Percentiles rank a stretch among this genome's conserved stretches.
These are phyloP conservation scores for Sphaerostilbella broomeana DNA, from an alignment of 2,329 filamentous ascomycete genomes.

Conservation along the genomic window DNA sequence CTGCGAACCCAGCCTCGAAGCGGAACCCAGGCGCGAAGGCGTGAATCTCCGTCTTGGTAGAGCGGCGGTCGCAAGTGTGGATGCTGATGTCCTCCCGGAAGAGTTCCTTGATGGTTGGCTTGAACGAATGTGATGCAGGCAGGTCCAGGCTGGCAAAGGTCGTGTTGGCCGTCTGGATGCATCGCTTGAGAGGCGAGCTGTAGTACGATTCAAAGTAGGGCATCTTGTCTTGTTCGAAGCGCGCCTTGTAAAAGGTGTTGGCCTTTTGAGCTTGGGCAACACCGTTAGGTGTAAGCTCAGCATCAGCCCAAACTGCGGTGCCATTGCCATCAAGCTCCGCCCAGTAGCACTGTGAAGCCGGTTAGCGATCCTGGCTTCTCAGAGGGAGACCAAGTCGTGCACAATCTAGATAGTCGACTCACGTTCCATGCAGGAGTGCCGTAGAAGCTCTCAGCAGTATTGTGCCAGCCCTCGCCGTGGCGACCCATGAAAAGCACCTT, in stretches of 20 bases:
- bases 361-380: not conserved
- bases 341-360: constrained; percentile 52
- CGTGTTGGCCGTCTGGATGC: constrained; percentile 54
- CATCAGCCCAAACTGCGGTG: constrained; percentile 56
- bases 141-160: constrained; percentile 52
- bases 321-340: constrained; percentile 56
- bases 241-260: constrained; percentile 51
- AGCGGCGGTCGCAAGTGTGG: constrained; percentile 62
- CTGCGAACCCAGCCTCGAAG: constrained; percentile 56
- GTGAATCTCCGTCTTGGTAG: constrained; percentile 46
- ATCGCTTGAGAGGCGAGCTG: constrained; percentile 56
- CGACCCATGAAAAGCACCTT: constrained; percentile 63
- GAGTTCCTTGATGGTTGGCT: constrained; percentile 56
- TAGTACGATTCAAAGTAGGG: constrained; percentile 59
- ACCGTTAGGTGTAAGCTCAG: constrained; percentile 53
- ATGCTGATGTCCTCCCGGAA: constrained; percentile 60
- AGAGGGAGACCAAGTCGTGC: too few species aligned
- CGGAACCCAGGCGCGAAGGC: constrained; percentile 44
- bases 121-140: constrained; percentile 44
- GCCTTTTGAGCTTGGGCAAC: constrained; percentile 51
- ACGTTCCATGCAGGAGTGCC: constrained; percentile 65
- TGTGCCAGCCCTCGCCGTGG: constrained; percentile 63
- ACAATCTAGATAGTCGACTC: too few species aligned
- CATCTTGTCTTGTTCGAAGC: constrained; percentile 47
- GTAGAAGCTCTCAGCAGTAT: constrained; percentile 57